Percentiles rank a stretch among this genome's conserved stretches.
phyloP scores from a whole-genome alignment of 345 rosid genomes.

The Populus deltoides region DNA sequence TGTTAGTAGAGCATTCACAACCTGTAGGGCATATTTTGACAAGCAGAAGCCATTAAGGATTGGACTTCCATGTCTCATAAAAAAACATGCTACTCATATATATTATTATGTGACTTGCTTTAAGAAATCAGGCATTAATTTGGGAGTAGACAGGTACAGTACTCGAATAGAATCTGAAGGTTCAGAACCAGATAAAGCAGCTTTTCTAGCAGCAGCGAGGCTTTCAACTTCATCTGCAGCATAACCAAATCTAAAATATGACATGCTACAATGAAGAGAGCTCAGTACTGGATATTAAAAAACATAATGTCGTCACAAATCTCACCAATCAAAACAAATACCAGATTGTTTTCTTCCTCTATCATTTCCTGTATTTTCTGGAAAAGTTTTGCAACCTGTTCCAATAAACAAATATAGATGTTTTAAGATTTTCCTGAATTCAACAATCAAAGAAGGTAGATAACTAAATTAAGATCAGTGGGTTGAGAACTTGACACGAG shows the following conservation, averaged over 20 bases:
- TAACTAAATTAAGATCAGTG: background rate
- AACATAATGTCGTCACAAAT: slow-evolving; percentile 8
- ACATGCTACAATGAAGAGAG: slow-evolving; percentile 20
- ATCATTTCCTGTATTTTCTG: slow-evolving; percentile 99
- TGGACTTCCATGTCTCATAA: background rate
- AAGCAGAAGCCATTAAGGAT: background rate
- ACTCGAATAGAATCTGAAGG: slow-evolving; percentile 99
- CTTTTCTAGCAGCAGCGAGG: slow-evolving; percentile 95
- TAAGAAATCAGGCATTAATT: slow-evolving; percentile 3
- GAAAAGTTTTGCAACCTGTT: slow-evolving; percentile 94
- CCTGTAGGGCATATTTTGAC: slow-evolving; percentile 47
- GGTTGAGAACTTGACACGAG: background rate
- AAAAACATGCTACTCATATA: background rate
- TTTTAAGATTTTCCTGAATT: background rate
- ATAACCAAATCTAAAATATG: slow-evolving; percentile 24
- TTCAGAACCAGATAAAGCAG: slow-evolving; percentile 96
- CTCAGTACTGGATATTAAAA: background rate
- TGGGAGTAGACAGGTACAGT: slow-evolving; percentile 9
- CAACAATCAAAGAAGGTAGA: background rate
- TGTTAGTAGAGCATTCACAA: slow-evolving; percentile 93
- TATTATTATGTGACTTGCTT: background rate
- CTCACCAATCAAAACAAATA: slow-evolving; percentile 99
- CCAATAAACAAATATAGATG: background rate
- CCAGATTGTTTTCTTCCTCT: slow-evolving; percentile 96
- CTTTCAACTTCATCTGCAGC: slow-evolving; percentile 98